Conservation (phyloP, 345 rosid species). For the Microcos paniculata region DNA sequence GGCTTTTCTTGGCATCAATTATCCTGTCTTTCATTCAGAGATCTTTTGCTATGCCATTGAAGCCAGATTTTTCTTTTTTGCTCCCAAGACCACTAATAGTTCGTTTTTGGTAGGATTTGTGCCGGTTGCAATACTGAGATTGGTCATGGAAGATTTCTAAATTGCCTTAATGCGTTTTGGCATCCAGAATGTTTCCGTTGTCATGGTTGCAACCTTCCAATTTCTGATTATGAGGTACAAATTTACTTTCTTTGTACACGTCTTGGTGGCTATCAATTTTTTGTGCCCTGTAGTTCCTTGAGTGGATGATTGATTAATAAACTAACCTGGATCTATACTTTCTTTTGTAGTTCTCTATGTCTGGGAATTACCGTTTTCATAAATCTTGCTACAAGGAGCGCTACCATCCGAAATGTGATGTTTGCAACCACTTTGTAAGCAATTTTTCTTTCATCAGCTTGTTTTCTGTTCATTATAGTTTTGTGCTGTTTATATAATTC, state of each 20-base stretch:
- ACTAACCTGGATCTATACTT: conserved; percentile 24
- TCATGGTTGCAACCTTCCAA: conserved; percentile 73
- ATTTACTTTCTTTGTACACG: neutral
- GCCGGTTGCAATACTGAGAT: conserved; percentile 91
- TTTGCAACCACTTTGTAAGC: conserved; percentile 88
- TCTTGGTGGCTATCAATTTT: conserved; percentile 7
- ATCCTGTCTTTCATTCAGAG: neutral
- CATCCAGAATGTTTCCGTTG: conserved; percentile 96
- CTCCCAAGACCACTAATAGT: neutral
- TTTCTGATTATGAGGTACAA: conserved; percentile 85
- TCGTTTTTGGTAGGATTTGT: conserved; percentile 61
- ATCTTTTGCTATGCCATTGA: neutral
- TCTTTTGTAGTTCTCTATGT: conserved; percentile 69
- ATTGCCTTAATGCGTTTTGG: conserved; percentile 82
- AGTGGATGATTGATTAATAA: neutral
- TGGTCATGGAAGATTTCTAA: conserved; percentile 83
- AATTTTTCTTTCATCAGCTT: neutral
- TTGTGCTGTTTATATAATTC: conserved; percentile 1
- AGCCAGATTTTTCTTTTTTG: neutral
- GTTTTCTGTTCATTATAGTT: neutral
- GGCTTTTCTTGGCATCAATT: neutral
- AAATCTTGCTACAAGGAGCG: conserved; percentile 84
- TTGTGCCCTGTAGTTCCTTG: neutral
- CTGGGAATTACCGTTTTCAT: conserved; percentile 82
- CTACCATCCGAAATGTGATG: conserved; percentile 94